Evolutionary conservation across 2,329 filamentous ascomycete species (phyloP), one percentile per base, ranked within the genome.

Genomic region (Penicillium digitatum): DNA sequence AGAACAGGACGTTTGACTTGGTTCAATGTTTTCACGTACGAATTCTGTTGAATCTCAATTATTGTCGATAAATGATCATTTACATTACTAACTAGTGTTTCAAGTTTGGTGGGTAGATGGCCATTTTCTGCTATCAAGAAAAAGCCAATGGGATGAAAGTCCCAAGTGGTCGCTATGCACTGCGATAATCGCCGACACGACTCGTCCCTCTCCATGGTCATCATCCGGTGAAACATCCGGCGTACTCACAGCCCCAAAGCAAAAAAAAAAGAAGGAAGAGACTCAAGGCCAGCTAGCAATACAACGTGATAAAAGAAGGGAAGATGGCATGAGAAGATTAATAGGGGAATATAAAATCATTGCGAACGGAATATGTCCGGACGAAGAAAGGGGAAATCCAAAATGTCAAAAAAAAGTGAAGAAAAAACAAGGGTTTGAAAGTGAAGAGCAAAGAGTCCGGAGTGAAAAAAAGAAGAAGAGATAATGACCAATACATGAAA

Each of bases 281-380:
- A 58, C 64, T 68, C 69, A 67, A 72, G 70, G 62, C 67, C 66
- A 72, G 63, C 62, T 73, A 74, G 66, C 71, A 74, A 73, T 73
- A 72, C 71, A 74, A 64, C 47, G 57, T 64, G 55, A 60, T 71
- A 67, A 65, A 62, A 62, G 64, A 67, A 62, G 50, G 59, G 49
- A 54, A 64, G 53, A 40, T 59, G 63, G 53, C 50, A 67, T 65
- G 59, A 62, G 61, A 61, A 56, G 52, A 63, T 67, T 66, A 69
- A 68, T 66, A 69, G 51, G 53, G 58, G 46, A 55, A 60, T 66
- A 66, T 58, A 29, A 63, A 54, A 47, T 62, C 58, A 60, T 64
- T 59, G 55, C 60, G 59, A 67, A 68, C 50, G 53, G 62, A 65
- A 62, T 52, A 59, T 47, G 46, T 66, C 66, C 64, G 53, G 55